Evolutionary conservation across 352 stramenopile species (phyloP).

Genomic region (Phytopythium aichiense): DNA sequence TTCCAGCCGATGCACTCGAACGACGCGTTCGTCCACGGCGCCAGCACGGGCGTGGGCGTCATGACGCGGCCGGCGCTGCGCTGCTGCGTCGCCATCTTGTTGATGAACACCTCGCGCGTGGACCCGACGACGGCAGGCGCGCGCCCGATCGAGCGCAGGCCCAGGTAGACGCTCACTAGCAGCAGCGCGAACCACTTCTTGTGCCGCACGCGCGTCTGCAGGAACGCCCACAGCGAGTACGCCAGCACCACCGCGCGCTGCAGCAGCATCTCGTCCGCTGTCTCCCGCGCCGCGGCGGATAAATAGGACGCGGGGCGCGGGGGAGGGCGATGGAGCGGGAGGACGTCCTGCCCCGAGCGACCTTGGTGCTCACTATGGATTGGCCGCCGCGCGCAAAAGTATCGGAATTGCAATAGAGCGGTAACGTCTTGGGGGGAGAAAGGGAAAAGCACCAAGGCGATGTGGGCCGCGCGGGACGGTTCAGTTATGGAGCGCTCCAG

Average conservation of each 20-base stretch:
- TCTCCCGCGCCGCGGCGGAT: background rate
- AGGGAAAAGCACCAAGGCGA: background rate
- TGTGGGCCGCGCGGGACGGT: background rate
- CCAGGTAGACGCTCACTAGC: slow-evolving; percentile 46
- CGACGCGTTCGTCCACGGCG: slow-evolving; percentile 69
- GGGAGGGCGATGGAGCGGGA: background rate
- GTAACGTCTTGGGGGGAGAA: background rate
- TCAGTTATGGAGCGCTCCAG: background rate
- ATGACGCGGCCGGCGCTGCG: slow-evolving; percentile 59
- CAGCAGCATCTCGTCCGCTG: slow-evolving; percentile 42
- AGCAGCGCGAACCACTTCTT: slow-evolving; percentile 67
- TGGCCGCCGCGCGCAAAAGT: background rate
- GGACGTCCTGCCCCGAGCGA: no score
- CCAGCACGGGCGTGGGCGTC: slow-evolving; percentile 41
- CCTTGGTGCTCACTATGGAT: background rate
- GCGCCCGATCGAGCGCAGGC: slow-evolving; percentile 47
- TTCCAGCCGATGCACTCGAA: slow-evolving; percentile 88
- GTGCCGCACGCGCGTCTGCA: slow-evolving; percentile 58
- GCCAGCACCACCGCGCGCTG: slow-evolving; percentile 66
- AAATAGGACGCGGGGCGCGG: background rate
- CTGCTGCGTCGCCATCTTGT: slow-evolving; percentile 67
- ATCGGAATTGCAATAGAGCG: background rate
- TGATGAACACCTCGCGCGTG: slow-evolving; percentile 66
- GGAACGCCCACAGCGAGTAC: slow-evolving; percentile 53
- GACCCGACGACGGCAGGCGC: slow-evolving; percentile 48